phyloP scores from a whole-genome alignment of 805 yeast species.

The Metschnikowia chrysomelidarum region DNA sequence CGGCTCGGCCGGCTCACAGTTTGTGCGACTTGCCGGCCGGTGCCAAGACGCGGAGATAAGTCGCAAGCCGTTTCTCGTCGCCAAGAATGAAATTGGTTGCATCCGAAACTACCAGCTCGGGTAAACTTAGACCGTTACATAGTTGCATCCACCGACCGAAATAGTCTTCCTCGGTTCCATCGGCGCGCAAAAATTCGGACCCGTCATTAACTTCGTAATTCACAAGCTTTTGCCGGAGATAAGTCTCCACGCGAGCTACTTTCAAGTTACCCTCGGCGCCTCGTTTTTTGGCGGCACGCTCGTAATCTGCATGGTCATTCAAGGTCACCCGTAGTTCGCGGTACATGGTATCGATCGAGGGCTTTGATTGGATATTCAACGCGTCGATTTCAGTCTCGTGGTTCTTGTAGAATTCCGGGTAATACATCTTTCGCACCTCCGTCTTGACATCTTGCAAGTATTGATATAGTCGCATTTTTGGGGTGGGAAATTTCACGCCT shows the following conservation, averaged over 20 bases:
- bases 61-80: conserved; percentile 35
- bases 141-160: conserved; percentile 32
- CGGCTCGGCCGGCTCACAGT: too few species aligned
- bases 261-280: conserved; percentile 28
- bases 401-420: conserved; percentile 25
- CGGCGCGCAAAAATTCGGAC: too few species aligned
- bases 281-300: conserved; percentile 24
- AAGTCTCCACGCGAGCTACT: conserved; percentile 25
- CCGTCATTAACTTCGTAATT: conserved; percentile 1
- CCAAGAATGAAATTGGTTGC: conserved; percentile 39
- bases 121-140: conserved; percentile 22
- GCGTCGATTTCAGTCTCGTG: conserved; percentile 15
- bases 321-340: conserved; percentile 28
- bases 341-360: conserved; percentile 23
- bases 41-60: conserved; percentile 20
- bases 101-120: conserved; percentile 23
- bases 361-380: conserved; percentile 6
- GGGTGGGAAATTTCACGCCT: conserved; percentile 21
- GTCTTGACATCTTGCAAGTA: conserved; percentile 30
- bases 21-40: too few species aligned
- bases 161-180: conserved; percentile 1
- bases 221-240: conserved; percentile 10
- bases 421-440: conserved; percentile 27
- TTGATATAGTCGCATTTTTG: conserved; percentile 21
- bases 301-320: conserved; percentile 28